Percentiles rank a stretch among this genome's conserved stretches.
These are phyloP conservation scores for Parasitella parasitica DNA, from an alignment of 371 early-diverging fungal genomes.

Conservation along the genomic window DNA sequence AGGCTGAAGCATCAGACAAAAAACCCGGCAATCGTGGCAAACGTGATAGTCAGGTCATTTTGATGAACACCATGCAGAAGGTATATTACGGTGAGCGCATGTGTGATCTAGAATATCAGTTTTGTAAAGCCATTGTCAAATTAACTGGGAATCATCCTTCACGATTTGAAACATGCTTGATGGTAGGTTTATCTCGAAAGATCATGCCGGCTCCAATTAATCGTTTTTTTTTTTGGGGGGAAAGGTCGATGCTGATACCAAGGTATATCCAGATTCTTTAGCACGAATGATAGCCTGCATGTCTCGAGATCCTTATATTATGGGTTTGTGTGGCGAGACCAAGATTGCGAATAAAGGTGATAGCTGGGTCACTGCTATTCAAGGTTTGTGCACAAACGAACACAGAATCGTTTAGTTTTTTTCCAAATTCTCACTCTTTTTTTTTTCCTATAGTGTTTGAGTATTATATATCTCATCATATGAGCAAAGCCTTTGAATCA, in stretches of 20 bases:
- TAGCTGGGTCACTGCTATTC: constrained; percentile 91
- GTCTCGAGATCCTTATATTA: constrained; percentile 74
- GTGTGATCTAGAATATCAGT: constrained; percentile 94
- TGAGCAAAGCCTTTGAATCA: constrained; percentile 93
- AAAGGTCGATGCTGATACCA: constrained; percentile 97
- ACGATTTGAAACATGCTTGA: constrained; percentile 87
- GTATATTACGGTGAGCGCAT: constrained; percentile 93
- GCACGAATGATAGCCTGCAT: constrained; percentile 79
- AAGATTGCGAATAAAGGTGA: constrained; percentile 83
- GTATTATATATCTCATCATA: constrained; percentile 95
- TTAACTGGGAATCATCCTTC: constrained; percentile 85
- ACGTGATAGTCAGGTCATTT: constrained; percentile 68
- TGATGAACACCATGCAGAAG: constrained; percentile 91
- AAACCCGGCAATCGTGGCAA: constrained; percentile 58
- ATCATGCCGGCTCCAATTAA: no score
- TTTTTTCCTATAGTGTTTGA: constrained; percentile 78
- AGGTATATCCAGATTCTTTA: constrained; percentile 80
- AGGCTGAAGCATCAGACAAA: constrained; percentile 56
- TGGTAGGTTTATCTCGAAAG: no score
- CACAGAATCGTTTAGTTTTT: background rate
- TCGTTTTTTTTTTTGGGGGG: no score
- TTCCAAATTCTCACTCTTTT: background rate
- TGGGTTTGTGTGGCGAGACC: constrained; percentile 89
- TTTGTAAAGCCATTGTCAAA: constrained; percentile 87
- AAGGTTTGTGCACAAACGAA: constrained; percentile 43